Conservation (phyloP, 106 monocot genomes). For the Agapanthus africanus region DNA sequence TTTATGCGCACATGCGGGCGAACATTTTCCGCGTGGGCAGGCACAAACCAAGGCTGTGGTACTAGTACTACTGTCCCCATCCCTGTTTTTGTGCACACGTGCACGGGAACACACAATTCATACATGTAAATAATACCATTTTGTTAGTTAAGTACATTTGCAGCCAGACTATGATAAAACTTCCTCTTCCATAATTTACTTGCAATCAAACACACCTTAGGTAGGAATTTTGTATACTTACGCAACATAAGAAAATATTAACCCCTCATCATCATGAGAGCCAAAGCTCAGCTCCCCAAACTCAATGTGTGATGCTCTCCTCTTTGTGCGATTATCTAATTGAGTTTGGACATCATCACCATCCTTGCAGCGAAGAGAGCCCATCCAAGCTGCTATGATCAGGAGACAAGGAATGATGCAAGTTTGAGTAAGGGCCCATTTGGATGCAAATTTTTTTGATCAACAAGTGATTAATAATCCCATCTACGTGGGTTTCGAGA, state of each 20-base stretch:
- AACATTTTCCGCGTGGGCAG: too few relatives aligned
- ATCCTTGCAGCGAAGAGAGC: not conserved
- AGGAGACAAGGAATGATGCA: not conserved
- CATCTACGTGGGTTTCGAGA: too few relatives aligned
- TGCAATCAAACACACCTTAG: not conserved
- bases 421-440: not conserved
- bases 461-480: not conserved
- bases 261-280: conserved; percentile 15
- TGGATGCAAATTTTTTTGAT: not conserved
- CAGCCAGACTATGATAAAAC: too few relatives aligned
- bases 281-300: conserved; percentile 13
- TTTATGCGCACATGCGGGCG: too few relatives aligned
- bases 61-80: too few relatives aligned
- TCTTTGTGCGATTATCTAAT: not conserved
- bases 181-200: not conserved
- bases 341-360: not conserved
- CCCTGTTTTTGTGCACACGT: too few relatives aligned
- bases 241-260: not conserved
- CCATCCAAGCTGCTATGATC: conserved; percentile 1
- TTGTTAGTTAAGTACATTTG: too few relatives aligned
- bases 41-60: too few relatives aligned
- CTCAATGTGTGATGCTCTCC: not conserved
- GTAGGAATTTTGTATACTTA: not conserved
- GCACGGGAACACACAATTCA: too few relatives aligned
- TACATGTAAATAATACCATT: too few relatives aligned